Evolutionary conservation across 352 stramenopile genomes (phyloP), one percentile per base, ranked within the genome.

Genomic region (Pilasporangium apinafurcum): DNA sequence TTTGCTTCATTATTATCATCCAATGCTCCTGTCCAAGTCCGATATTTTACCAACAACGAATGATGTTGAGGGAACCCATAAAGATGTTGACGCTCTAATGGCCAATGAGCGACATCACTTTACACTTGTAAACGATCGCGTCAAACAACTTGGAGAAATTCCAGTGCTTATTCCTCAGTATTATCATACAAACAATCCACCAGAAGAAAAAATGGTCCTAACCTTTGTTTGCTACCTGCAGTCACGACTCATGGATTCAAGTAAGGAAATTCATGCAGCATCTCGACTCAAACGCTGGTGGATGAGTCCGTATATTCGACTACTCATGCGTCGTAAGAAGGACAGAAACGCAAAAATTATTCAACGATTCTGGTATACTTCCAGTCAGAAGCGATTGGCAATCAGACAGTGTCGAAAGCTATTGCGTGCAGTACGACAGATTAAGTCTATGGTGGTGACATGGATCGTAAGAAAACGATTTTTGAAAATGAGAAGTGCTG

Each of bases 1-100:
- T 18, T 60, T 98, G 17, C 56, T 98, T 22, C 92, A 98, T 55
- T 97, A 97, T 59, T 98, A 98, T 48, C 93, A 98, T 51, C 95
- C 95, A 4, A 80, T 82, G 56, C 54, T 98, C 7, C 42, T 98
- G 9, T 62, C 62, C 8, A 90, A 86, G 51, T 37, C 55, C 10
- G 73, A 90, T 28, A 70, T 90, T 30, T 41, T 62, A 10, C 26
- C 59, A 8, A 87, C 77, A 25, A 87, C 65, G 0, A 59, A 45
- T 17, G 56, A 80, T 47, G 18, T 41, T 25, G 10, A 35, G 10
- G 24, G 50, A 17, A 30, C 13, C 21, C 20, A 21, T 27, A 39
- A 50, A 22, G 18, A 65, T 16, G 18, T 53, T 13, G 56, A 62
- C 27, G 45, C 76, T 14, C 41, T 80, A 21, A 36, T 92, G 26